A percentile compares a stretch with the other conserved stretches of the same genome.
Evolutionary conservation across 306 rosid genomes (phyloP).

Genomic region (Trifolium repens): DNA sequence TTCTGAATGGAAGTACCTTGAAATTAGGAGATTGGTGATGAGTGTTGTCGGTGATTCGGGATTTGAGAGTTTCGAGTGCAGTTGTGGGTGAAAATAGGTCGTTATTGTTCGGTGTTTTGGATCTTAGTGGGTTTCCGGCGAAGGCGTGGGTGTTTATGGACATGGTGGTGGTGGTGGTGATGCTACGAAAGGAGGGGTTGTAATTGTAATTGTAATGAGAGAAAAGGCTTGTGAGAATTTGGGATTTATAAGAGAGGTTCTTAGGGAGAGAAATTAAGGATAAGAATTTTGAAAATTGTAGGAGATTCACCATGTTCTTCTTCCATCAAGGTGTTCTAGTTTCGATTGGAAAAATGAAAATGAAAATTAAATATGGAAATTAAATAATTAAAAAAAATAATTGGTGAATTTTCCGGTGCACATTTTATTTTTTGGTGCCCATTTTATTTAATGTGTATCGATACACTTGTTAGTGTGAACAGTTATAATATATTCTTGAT

Average conservation of each 20-base stretch:
- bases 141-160: conserved; percentile 71
- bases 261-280: conserved; percentile 42
- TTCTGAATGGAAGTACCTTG: conserved; percentile 74
- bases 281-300: conserved; percentile 34
- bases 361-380: too few relatives aligned
- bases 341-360: too few relatives aligned
- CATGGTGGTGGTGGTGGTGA: conserved; percentile 48
- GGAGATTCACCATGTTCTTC: conserved; percentile 45
- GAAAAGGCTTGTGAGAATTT: conserved; percentile 30
- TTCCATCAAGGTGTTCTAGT: not conserved
- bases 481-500: too few relatives aligned
- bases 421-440: too few relatives aligned
- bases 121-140: conserved; percentile 66
- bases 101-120: conserved; percentile 55
- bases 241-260: conserved; percentile 17
- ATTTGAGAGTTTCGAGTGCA: conserved; percentile 64
- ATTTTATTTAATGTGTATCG: too few relatives aligned
- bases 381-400: too few relatives aligned
- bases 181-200: not conserved
- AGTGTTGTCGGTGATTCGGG: conserved; percentile 51
- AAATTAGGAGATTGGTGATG: conserved; percentile 48
- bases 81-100: conserved; percentile 61
- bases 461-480: too few relatives aligned
- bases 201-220: conserved; percentile 25
- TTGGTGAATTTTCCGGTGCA: too few relatives aligned